Percentiles rank a stretch among this genome's conserved stretches.
These are phyloP conservation scores for Chalciporus pseudorubinellus DNA, from an alignment of 768 basidiomycete species.

Conservation along the genomic window DNA sequence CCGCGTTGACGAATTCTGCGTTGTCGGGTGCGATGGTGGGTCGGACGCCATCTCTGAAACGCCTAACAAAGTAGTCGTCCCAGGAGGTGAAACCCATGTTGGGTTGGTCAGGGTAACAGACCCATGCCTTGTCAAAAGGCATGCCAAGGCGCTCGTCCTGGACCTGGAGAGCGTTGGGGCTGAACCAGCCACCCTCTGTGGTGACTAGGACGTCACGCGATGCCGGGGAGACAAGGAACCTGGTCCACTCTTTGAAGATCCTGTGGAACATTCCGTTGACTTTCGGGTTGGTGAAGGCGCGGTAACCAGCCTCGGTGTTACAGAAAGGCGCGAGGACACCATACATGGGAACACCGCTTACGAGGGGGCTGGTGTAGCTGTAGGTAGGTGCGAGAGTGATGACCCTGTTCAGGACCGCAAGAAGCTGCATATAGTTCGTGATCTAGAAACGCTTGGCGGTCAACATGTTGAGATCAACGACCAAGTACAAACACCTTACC, in stretches of 20 bases:
- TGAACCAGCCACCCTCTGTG: slow-evolving; percentile 48
- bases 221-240: slow-evolving; percentile 42
- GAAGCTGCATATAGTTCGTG: slow-evolving; percentile 15
- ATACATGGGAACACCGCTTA: slow-evolving; percentile 23
- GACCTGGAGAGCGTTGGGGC: slow-evolving; percentile 27
- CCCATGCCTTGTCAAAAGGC: slow-evolving; percentile 39
- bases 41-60: slow-evolving; percentile 40
- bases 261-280: slow-evolving; percentile 49
- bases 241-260: slow-evolving; percentile 49
- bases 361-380: slow-evolving; percentile 20
- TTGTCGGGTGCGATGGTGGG: slow-evolving; percentile 33
- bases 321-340: slow-evolving; percentile 23
- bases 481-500: slow-evolving; percentile 3
- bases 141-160: slow-evolving; percentile 8
- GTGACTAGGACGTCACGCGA: slow-evolving; percentile 43
- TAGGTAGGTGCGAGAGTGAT: slow-evolving; percentile 17
- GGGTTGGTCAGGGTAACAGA: slow-evolving; percentile 38
- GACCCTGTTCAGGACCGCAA: slow-evolving; percentile 23
- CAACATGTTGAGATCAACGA: neutral
- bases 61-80: slow-evolving; percentile 58
- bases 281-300: slow-evolving; percentile 33
- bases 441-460: neutral
- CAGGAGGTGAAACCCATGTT: slow-evolving; percentile 47
- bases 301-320: slow-evolving; percentile 21
- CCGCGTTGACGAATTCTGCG: slow-evolving; percentile 40